Evolutionary conservation across 2,329 filamentous ascomycete genomes (phyloP).

Genomic region (Talaromyces sp.): DNA sequence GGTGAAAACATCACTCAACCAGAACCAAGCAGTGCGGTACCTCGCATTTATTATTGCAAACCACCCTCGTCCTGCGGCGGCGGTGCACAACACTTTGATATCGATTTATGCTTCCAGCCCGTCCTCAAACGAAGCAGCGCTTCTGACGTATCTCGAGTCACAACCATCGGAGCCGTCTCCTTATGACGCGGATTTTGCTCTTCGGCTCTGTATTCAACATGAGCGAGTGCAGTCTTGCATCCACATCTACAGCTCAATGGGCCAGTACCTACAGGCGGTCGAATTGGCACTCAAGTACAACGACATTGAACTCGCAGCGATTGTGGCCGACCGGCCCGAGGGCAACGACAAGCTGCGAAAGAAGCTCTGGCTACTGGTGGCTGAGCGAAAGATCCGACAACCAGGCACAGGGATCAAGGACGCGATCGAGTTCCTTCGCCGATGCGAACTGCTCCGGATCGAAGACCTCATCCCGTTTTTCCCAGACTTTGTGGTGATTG

Average conservation of each 20-base stretch:
- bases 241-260: conserved; percentile 96
- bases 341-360: conserved; percentile 78
- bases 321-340: conserved; percentile 79
- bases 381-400: conserved; percentile 81
- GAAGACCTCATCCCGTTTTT: conserved; percentile 98
- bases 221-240: conserved; percentile 90
- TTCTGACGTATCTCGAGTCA: conserved; percentile 84
- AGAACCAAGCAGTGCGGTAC: conserved; percentile 92
- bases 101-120: conserved; percentile 89
- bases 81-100: conserved; percentile 94
- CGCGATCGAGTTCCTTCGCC: conserved; percentile 88
- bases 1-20: conserved; percentile 60
- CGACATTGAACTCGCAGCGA: conserved; percentile 81
- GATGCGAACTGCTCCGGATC: conserved; percentile 86
- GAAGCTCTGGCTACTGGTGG: conserved; percentile 91
- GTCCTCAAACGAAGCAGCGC: conserved; percentile 75
- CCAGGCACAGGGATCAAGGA: conserved; percentile 83
- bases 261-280: conserved; percentile 87
- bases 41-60: conserved; percentile 84
- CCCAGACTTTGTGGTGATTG: conserved; percentile 96
- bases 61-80: conserved; percentile 73
- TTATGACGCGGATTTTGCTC: conserved; percentile 93
- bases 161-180: conserved; percentile 80
- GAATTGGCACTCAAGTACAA: conserved; percentile 86
- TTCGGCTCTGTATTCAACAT: conserved; percentile 91